A percentile compares a stretch with the other conserved stretches of the same genome.
These are phyloP conservation scores for Clarireedia monteithiana DNA, from an alignment of 2,329 filamentous ascomycete species.

Conservation along the genomic window DNA sequence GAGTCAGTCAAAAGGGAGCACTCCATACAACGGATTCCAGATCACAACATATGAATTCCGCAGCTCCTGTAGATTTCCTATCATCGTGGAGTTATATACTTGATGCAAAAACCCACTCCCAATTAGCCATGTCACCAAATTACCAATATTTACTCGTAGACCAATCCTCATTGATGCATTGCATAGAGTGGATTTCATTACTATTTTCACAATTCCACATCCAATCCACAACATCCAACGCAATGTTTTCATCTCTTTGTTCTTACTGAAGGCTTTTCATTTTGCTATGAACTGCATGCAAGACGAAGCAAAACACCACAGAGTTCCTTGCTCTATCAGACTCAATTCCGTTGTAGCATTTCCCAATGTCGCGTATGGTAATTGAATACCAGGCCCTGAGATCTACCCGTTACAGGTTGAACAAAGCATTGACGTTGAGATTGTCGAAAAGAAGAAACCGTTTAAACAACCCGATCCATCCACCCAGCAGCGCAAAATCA, in stretches of 20 bases:
- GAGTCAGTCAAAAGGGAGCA: no score
- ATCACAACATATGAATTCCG: no score
- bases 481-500: slow-evolving; percentile 13
- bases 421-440: slow-evolving; percentile 29
- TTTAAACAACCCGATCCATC: slow-evolving; percentile 17
- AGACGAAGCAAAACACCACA: slow-evolving; percentile 29
- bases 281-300: slow-evolving; percentile 29
- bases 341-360: slow-evolving; percentile 25
- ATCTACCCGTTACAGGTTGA: slow-evolving; percentile 22
- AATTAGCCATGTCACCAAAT: no score
- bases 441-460: slow-evolving; percentile 21
- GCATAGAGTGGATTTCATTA: not conserved
- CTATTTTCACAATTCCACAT: slow-evolving; percentile 4
- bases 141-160: no score
- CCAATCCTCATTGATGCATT: not conserved
- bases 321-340: slow-evolving; percentile 24
- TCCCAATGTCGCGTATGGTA: slow-evolving; percentile 20
- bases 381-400: slow-evolving; percentile 25
- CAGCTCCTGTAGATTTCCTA: no score
- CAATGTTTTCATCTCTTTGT: slow-evolving; percentile 15
- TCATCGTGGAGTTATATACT: no score
- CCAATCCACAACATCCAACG: slow-evolving; percentile 1
- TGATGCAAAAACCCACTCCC: no score
- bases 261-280: slow-evolving; percentile 25
- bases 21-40: no score